phyloP scores from a whole-genome alignment of 148 eudicot genomes.

The Rhododendron griersonianum region DNA sequence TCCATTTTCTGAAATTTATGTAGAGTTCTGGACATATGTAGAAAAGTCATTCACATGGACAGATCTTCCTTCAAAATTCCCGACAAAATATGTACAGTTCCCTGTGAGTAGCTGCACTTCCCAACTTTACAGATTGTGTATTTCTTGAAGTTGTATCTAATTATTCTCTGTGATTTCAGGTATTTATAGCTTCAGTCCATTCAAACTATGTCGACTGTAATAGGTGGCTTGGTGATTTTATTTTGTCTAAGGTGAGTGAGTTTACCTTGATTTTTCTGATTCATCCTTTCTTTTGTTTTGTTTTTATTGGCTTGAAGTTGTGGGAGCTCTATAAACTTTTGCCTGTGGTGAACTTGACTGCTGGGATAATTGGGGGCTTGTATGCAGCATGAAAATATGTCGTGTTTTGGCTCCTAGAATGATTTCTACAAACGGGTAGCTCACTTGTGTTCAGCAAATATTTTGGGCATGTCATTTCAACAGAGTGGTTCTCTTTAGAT shows the following conservation, averaged over 20 bases:
- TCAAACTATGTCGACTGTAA: slow-evolving; percentile 96
- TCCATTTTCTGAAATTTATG: slow-evolving; percentile 16
- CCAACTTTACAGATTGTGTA: neutral
- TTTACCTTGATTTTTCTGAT: neutral
- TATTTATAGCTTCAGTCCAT: slow-evolving; percentile 81
- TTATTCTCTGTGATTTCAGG: slow-evolving; percentile 32
- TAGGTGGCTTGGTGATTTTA: slow-evolving; percentile 97
- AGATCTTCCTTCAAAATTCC: slow-evolving; percentile 93
- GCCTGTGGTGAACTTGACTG: neutral
- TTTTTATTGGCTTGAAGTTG: neutral
- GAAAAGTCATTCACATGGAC: slow-evolving; percentile 97
- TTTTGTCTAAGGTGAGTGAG: slow-evolving; percentile 76
- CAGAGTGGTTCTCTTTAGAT: neutral
- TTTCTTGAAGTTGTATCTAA: neutral
- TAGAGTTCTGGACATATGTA: slow-evolving; percentile 96
- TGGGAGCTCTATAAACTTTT: neutral
- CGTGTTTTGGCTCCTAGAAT: neutral
- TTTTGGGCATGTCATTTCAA: neutral
- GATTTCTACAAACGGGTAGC: neutral
- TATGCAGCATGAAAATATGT: neutral
- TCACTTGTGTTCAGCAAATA: neutral
- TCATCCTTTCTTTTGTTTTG: neutral
- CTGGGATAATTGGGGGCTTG: neutral
- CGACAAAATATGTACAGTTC: slow-evolving; percentile 96
- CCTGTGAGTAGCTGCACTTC: slow-evolving; percentile 51